A percentile compares a stretch with the other conserved stretches of the same genome.
These are phyloP conservation scores for Hyaloscypha hepaticicola DNA, from an alignment of 495 filamentous ascomycete genomes.

Conservation along the genomic window DNA sequence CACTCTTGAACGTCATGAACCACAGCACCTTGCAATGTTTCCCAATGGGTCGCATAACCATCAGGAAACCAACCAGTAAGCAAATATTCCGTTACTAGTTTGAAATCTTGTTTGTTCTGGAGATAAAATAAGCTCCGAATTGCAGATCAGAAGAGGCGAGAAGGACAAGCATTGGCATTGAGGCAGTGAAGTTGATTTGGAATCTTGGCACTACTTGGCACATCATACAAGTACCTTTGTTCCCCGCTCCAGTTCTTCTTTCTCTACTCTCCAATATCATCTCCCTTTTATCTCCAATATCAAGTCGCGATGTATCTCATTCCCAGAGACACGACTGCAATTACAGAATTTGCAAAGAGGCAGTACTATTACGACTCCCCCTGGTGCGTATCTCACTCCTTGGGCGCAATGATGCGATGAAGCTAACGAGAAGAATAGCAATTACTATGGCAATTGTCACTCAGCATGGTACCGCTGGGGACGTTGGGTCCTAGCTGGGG, in stretches of 20 bases:
- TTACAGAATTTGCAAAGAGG: neutral
- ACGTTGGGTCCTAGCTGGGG: constrained; percentile 20
- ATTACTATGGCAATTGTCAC: constrained; percentile 7
- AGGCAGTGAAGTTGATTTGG: neutral
- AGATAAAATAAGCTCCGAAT: neutral
- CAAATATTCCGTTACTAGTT: neutral
- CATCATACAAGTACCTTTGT: neutral
- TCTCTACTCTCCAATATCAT: neutral
- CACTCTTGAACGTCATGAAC: too few species aligned
- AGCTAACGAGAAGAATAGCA: neutral
- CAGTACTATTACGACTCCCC: neutral
- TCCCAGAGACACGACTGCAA: neutral
- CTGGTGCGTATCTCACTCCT: neutral
- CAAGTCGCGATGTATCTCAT: neutral
- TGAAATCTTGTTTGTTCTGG: neutral
- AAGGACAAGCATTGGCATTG: neutral
- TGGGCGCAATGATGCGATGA: neutral
- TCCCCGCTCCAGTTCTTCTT: neutral
- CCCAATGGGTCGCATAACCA: too few species aligned
- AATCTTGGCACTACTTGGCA: neutral
- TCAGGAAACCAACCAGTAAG: neutral
- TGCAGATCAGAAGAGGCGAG: neutral
- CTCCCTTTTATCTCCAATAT: neutral
- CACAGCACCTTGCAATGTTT: too few species aligned
- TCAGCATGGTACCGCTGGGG: constrained; percentile 17